Base-by-base conservation (phyloP, 495 filamentous ascomycete species). In the Annulohypoxylon maeteangense region DNA sequence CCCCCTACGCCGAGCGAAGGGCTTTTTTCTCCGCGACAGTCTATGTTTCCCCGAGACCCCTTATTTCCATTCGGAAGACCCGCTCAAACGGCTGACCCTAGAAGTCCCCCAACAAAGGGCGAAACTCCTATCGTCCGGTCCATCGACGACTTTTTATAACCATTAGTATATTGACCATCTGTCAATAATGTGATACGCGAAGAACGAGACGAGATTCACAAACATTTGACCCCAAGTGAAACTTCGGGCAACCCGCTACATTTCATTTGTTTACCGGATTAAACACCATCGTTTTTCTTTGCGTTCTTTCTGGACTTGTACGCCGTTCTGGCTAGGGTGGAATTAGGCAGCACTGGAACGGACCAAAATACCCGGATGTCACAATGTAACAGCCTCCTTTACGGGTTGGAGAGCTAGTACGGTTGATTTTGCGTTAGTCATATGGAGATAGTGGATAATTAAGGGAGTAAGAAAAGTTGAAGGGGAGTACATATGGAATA, bases 81-180 rank as follows among this genome's bases (percentile, higher is more conserved):
- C 7, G 59, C 76, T 25, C 76, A 84, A 29, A 78, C 78, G 3
- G 81, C 82, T 7, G 90, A 92, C 67, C 90, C 90, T 4, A 75
- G 90, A 36, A 90, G 88, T 68, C 90, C 90, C 6, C 87, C 88
- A 0, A 87, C 86, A 12, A 84, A 81, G 65, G 90, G 89, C 5
- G 87, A 88, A 73, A 88, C 84, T 11, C 89, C 89, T n/a, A 90
- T 92, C 59, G 86, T 87, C 42, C 79, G 90, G 55, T 90, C 85
- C 25, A 92, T 92, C 59, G 86, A 88, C 62, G 86, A 88, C 45
- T 77, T 88, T 68, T 74, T 86, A 73, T 84, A 72, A 78, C 7
- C 32, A 16, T 31, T 14, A 34, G 12, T 32, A 7, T 48, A 65
- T 50, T 61, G 22, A 31, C 6, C 23, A 14, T 29, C 23, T 47